Conservation (phyloP, 257 asterid species). For the Penstemon newberryi region DNA sequence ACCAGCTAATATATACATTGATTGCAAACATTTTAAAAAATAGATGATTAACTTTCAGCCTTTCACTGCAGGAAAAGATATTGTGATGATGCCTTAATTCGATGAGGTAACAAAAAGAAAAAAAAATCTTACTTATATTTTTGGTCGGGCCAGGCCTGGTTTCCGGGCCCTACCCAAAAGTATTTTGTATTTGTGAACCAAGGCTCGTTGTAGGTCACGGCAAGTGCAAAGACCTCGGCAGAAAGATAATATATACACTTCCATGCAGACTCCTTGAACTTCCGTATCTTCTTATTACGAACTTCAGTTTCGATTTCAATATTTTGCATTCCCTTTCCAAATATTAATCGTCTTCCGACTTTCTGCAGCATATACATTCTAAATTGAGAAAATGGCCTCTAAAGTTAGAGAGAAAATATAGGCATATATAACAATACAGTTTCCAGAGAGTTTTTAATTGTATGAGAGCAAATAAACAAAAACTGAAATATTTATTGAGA, state of each 20-base stretch:
- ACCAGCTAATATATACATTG: neutral
- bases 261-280: constrained; percentile 99
- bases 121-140: constrained; percentile 65
- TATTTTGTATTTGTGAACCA: constrained; percentile 74
- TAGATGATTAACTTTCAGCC: neutral
- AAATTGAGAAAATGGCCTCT: constrained; percentile 27
- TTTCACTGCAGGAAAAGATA: neutral
- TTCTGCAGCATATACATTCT: constrained; percentile 54
- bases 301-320: constrained; percentile 51
- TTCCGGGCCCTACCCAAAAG: constrained; percentile 92
- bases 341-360: constrained; percentile 65
- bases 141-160: constrained; percentile 86
- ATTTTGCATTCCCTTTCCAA: constrained; percentile 59
- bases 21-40: neutral
- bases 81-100: constrained; percentile 14
- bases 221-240: constrained; percentile 78
- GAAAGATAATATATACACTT: constrained; percentile 86
- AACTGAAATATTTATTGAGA: too few relatives aligned
- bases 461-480: neutral
- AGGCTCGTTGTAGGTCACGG: constrained; percentile 83
- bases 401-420: constrained; percentile 14
- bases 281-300: constrained; percentile 63
- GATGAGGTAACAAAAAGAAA: constrained; percentile 12
- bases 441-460: neutral
- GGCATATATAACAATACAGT: neutral